Base-by-base conservation (phyloP, 1,139 yeast species). In the Nakaseomyces uthaithaninus region DNA sequence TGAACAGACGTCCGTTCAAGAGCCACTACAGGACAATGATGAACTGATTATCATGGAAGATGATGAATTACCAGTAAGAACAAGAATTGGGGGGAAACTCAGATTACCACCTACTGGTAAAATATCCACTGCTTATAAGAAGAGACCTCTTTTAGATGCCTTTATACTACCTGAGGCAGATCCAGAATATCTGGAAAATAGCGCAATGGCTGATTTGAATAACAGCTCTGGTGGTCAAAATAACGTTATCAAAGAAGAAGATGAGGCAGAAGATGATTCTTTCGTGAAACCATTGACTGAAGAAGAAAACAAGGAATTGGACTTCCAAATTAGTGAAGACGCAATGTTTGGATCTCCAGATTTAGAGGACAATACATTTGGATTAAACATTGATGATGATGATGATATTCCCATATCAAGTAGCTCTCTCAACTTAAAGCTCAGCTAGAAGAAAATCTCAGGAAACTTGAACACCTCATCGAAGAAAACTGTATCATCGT, bases 51-150 rank as follows among this genome's bases (percentile, higher is more conserved):
- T 80, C 36, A 66, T 80, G 25, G 95, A 85, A 55, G 95, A 85
- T 53, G 94, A 83, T 28, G 86, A 80, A 43, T 67, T 85, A 51
- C 35, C 35, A 8, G 87, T 94, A 1, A 77, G 53, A 15, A 61
- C 82, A 47, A 91, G 82, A 59, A 68, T 89, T 39, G 78, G 80
- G 47, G 71, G 75, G n/a, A 73, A 93, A 48, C 85, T 95, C 1
- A 80, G 91, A 54, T 68, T 91, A 37, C 96, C 97, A 1, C 96
- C 97, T 0, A 86, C 89, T 9, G 98, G 97, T 36, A 89, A 85
- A 59, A 84, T 91, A 28, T 51, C 53, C 40, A 63, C 82, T 0
- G 69, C 75, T 1, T 67, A 77, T 26, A 87, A 85, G 64, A 85
- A 80, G 65, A 77, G 73, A 53, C 57, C 71, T 10, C 62, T 77